Percentiles rank a stretch among this genome's conserved stretches.
phyloP scores from a whole-genome alignment of 2,329 filamentous ascomycete genomes.

The Teratosphaeria gauchensis region DNA sequence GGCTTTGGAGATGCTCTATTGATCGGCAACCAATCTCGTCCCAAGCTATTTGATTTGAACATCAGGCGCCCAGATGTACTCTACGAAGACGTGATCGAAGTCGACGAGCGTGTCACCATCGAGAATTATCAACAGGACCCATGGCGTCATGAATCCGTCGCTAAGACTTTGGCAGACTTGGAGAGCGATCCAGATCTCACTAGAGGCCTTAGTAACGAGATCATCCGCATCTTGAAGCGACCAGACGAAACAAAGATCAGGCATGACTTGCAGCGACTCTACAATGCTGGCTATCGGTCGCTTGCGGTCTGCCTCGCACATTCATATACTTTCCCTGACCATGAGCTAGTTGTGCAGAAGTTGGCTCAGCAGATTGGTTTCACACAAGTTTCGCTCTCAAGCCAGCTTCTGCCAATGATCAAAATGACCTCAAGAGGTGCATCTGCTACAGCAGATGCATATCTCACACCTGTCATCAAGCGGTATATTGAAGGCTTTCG shows the following conservation, averaged over 20 bases:
- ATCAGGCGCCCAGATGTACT: slow-evolving; percentile 77
- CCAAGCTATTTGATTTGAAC: slow-evolving; percentile 78
- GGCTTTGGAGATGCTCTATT: slow-evolving; percentile 76
- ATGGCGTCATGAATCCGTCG: slow-evolving; percentile 29
- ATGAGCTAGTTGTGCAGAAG: slow-evolving; percentile 65
- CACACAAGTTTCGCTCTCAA: slow-evolving; percentile 65
- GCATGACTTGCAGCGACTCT: slow-evolving; percentile 53
- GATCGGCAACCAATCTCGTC: slow-evolving; percentile 81
- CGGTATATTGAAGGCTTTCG: slow-evolving; percentile 48
- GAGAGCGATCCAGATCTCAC: slow-evolving; percentile 46
- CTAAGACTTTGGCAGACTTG: slow-evolving; percentile 10
- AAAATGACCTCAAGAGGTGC: slow-evolving; percentile 64
- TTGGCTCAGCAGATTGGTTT: slow-evolving; percentile 72
- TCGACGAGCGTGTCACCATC: slow-evolving; percentile 77
- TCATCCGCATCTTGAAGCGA: slow-evolving; percentile 55
- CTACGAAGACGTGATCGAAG: slow-evolving; percentile 69
- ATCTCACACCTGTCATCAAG: slow-evolving; percentile 64
- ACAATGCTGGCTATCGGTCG: slow-evolving; percentile 59
- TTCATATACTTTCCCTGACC: slow-evolving; percentile 76
- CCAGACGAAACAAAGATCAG: slow-evolving; percentile 48
- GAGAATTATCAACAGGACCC: slow-evolving; percentile 63
- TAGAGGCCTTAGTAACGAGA: slow-evolving; percentile 60
- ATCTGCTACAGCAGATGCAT: slow-evolving; percentile 66
- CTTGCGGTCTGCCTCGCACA: slow-evolving; percentile 85
- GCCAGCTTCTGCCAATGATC: slow-evolving; percentile 73